Base-by-base conservation (phyloP, 208 protist species). In the Vickermania ingenoplastis region DNA sequence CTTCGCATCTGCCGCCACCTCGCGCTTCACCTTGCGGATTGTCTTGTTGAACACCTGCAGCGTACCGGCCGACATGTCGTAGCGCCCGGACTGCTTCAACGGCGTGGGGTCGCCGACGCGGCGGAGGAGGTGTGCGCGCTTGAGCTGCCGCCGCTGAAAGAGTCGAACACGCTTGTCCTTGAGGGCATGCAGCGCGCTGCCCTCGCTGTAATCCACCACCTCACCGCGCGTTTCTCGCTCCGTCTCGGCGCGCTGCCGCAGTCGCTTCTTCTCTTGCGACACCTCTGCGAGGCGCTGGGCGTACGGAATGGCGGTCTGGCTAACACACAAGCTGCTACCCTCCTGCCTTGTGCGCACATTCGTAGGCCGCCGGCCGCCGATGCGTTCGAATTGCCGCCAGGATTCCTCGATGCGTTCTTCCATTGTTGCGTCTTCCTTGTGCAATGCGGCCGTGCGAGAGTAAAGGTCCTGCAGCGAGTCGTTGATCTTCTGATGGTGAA, bases 401-500 rank as follows among this genome's bases (percentile, higher is more conserved):
- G 65, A 77, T 62, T 91, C 78, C 52, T 93, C 83, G 55, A 91
- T 91, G 72, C 86, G 83, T 63, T 93, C 78, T 65, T 89, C 83
- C 83, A 93, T 90, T n/a, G 86, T 93, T 26, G 75, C 73, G 58
- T 91, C 69, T 13, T 71, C 69, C 1, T 73, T 45, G 71, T 90
- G 81, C 51, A 93, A 66, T 22, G 80, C 77, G 0, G 86, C 80
- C 7, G 81, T 89, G 59, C 86, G 82, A 22, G 79, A 56, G 71
- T 93, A 93, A 2, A 93, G 51, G 48, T 91, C 86, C 48, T 93
- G 80, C 41, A 93, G 61, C 2, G 86, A 73, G 11, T 77, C 83
- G 64, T 85, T 86, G 63, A 93, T 83, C 59, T 87, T 86, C 65
- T 93, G 86, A 27, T 93, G 86, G 62, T 93, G 86, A 2, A 93